These are phyloP conservation scores for Populus alba DNA, from an alignment of 345 rosid species.

Conservation along the genomic window DNA sequence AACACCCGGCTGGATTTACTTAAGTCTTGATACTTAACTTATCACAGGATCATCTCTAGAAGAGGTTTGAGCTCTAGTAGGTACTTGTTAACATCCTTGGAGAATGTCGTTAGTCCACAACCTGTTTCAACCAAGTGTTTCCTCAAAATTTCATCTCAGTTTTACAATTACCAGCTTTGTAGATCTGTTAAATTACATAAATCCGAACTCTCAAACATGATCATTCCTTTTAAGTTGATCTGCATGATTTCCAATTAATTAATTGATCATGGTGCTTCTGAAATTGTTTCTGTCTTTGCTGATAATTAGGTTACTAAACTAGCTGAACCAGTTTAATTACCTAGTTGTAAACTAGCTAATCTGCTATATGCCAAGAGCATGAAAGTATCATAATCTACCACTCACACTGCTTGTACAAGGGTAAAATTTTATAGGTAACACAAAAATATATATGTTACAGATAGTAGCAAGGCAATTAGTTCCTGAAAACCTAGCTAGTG, in stretches of 20 bases:
- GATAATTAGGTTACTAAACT: background rate
- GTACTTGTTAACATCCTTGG: background rate
- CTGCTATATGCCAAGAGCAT: background rate
- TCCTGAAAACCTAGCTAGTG: background rate
- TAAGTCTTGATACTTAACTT: background rate
- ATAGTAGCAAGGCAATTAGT: too few species aligned
- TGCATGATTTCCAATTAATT: background rate
- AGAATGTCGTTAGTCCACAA: background rate
- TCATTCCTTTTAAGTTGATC: background rate
- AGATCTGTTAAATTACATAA: background rate
- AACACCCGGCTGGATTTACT: background rate
- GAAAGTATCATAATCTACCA: background rate
- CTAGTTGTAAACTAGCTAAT: background rate
- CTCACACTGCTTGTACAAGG: background rate
- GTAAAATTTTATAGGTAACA: background rate
- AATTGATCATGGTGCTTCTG: background rate
- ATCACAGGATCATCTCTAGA: background rate
- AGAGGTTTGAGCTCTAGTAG: background rate
- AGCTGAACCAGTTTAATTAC: background rate
- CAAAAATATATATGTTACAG: background rate
- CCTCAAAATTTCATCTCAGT: background rate
- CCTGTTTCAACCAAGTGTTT: background rate
- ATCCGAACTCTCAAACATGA: background rate
- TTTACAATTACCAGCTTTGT: background rate
- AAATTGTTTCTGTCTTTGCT: background rate